These are phyloP conservation scores for Paraphoma chrysanthemicola DNA, from an alignment of 2,329 filamentous ascomycete species.

Conservation along the genomic window DNA sequence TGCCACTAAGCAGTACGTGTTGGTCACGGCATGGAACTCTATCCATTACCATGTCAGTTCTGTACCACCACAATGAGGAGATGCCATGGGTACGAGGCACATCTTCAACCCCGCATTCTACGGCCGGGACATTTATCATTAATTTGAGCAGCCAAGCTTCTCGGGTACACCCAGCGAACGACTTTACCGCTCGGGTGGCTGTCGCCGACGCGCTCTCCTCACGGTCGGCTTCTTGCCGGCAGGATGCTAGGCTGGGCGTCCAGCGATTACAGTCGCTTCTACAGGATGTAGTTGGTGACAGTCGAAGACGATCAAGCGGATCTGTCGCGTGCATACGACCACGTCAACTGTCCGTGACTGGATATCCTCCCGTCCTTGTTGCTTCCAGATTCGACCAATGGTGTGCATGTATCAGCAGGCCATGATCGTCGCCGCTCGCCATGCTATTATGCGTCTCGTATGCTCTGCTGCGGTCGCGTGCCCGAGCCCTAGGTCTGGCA, in stretches of 20 bases:
- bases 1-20: too few relatives aligned
- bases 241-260: background rate
- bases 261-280: background rate
- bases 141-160: conserved; percentile 35
- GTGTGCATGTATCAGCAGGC: background rate
- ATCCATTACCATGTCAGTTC: too few relatives aligned
- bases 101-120: conserved; percentile 45
- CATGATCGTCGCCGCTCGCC: background rate
- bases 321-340: too few relatives aligned
- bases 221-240: background rate
- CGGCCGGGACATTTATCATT: conserved; percentile 34
- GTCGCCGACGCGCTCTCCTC: conserved; percentile 9
- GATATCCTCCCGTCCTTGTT: background rate
- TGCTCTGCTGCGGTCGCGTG: background rate
- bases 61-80: too few relatives aligned
- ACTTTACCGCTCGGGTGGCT: conserved; percentile 27
- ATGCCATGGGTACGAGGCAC: conserved; percentile 26
- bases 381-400: background rate
- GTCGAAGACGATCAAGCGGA: too few relatives aligned
- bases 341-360: too few relatives aligned
- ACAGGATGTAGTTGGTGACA: too few relatives aligned
- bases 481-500: background rate
- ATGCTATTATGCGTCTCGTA: background rate
- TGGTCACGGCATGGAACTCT: too few relatives aligned
- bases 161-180: conserved; percentile 32